phyloP scores from a whole-genome alignment of 2,329 filamentous ascomycete species.

The Xylariaceae sp. region DNA sequence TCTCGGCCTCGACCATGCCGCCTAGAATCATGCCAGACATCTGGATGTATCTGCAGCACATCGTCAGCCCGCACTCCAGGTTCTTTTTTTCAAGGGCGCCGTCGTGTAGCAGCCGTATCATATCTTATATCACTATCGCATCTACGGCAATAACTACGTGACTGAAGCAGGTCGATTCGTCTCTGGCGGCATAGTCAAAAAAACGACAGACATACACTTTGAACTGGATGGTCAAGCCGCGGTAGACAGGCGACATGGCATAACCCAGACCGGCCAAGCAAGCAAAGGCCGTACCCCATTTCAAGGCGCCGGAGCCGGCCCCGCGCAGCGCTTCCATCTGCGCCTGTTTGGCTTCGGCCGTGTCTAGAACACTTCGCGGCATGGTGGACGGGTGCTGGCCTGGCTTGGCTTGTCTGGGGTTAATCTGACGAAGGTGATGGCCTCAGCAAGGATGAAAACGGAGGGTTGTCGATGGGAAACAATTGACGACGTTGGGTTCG shows the following conservation, averaged over 20 bases:
- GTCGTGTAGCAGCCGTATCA: neutral
- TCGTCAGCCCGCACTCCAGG: neutral
- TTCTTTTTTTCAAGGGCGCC: neutral
- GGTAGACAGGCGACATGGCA: constrained; percentile 63
- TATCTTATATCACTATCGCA: neutral
- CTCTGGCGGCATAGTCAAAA: neutral
- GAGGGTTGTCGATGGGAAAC: too few relatives aligned
- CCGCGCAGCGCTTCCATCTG: constrained; percentile 67
- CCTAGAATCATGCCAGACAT: constrained; percentile 84
- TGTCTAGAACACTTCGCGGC: constrained; percentile 52
- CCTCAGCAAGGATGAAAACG: neutral
- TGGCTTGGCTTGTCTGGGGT: neutral
- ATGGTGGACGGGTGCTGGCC: neutral
- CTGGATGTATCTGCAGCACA: constrained; percentile 60
- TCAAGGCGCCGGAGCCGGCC: constrained; percentile 60
- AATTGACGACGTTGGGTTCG: too few relatives aligned
- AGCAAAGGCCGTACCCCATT: constrained; percentile 65
- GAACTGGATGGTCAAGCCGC: constrained; percentile 67
- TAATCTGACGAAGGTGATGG: neutral
- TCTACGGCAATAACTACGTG: neutral
- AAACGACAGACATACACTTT: constrained; percentile 56
- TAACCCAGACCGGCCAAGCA: constrained; percentile 59
- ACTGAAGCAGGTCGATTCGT: neutral
- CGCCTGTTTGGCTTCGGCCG: constrained; percentile 62
- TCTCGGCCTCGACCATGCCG: constrained; percentile 70